Conservation (phyloP, 2,329 filamentous ascomycete genomes). For the Ophiostoma fasciatum region DNA sequence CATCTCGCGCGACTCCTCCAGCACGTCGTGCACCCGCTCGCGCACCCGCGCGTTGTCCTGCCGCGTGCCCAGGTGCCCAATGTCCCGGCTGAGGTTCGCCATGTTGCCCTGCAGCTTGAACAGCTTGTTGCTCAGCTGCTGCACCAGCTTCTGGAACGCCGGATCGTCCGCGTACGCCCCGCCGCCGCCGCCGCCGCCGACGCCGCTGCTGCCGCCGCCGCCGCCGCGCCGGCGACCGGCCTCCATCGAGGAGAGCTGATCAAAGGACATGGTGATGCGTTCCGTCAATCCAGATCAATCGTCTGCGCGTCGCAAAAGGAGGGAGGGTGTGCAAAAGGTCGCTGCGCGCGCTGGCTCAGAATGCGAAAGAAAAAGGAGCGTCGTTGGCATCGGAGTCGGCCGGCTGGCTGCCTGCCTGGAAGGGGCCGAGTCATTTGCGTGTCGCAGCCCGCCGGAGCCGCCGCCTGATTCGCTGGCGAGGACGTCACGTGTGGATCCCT, state of each 20-base stretch:
- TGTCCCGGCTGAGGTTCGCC: slow-evolving; percentile 67
- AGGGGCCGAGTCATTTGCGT: too few species aligned
- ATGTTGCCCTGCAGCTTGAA: slow-evolving; percentile 84
- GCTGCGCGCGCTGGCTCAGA: too few species aligned
- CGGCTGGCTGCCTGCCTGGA: too few species aligned
- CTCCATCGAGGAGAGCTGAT: slow-evolving; percentile 73
- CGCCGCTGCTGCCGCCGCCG: slow-evolving; percentile 31
- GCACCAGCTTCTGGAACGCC: slow-evolving; percentile 72
- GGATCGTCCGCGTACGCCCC: slow-evolving; percentile 79
- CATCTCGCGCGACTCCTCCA: slow-evolving; percentile 71
- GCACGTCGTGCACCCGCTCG: slow-evolving; percentile 74
- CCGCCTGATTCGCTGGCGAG: too few species aligned
- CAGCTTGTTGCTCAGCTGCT: slow-evolving; percentile 72
- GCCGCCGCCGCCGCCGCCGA: slow-evolving; percentile 41
- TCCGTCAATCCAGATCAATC: too few species aligned
- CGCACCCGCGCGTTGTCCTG: slow-evolving; percentile 83
- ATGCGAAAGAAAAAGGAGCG: too few species aligned
- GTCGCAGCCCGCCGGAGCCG: too few species aligned
- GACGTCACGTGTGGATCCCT: too few species aligned
- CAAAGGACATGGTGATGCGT: slow-evolving; percentile 61
- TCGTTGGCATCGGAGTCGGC: too few species aligned
- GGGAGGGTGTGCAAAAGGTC: too few species aligned
- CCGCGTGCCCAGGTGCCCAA: slow-evolving; percentile 74
- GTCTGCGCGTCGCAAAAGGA: too few species aligned
- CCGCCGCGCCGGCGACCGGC: slow-evolving; percentile 43